These are phyloP conservation scores for Ciborinia camelliae DNA, from an alignment of 2,329 filamentous ascomycete species.

Conservation along the genomic window DNA sequence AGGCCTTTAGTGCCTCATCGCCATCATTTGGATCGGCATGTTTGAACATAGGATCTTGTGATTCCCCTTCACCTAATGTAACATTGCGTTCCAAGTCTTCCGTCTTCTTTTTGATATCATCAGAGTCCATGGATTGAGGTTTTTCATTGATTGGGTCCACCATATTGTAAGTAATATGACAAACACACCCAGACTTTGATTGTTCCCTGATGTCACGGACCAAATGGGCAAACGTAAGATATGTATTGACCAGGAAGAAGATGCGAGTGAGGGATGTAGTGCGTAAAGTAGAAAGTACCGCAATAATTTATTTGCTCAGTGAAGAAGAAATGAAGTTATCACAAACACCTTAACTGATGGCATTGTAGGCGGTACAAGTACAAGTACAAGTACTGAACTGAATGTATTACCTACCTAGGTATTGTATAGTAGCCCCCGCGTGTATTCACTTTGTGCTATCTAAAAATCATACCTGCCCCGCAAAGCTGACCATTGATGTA, in stretches of 20 bases:
- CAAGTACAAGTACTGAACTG: too few species aligned
- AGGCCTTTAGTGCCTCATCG: slow-evolving; percentile 44
- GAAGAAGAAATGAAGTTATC: background rate
- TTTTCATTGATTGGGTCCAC: background rate
- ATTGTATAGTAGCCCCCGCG: too few species aligned
- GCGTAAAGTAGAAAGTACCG: background rate
- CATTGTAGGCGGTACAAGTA: background rate
- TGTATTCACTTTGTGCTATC: background rate
- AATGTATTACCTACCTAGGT: too few species aligned
- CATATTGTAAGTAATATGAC: background rate
- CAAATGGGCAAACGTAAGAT: background rate
- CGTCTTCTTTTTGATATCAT: slow-evolving; percentile 22
- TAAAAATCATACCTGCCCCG: background rate
- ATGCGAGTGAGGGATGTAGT: background rate
- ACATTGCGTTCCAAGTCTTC: slow-evolving; percentile 23
- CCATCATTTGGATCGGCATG: slow-evolving; percentile 42
- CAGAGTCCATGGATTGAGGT: background rate
- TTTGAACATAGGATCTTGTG: slow-evolving; percentile 30
- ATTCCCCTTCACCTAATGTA: slow-evolving; percentile 27
- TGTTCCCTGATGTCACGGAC: too few species aligned
- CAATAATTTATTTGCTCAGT: background rate
- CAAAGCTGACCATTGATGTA: background rate
- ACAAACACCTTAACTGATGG: background rate
- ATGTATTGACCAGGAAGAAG: too few species aligned
- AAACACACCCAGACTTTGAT: background rate